Evolutionary conservation across 2,329 filamentous ascomycete genomes (phyloP).

Genomic region (Aquanectria penicillioides): DNA sequence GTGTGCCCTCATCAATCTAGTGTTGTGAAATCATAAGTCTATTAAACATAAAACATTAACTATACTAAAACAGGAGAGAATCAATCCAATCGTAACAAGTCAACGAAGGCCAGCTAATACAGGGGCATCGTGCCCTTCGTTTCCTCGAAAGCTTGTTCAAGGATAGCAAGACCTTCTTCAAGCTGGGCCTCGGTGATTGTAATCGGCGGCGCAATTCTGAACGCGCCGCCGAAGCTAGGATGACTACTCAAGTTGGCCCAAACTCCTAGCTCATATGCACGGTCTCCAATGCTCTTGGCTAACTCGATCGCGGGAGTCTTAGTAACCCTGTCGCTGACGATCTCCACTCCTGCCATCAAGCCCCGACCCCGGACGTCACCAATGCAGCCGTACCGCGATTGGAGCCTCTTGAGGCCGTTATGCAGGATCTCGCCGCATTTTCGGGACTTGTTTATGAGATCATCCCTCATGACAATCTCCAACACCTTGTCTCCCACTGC

Average conservation of each 20-base stretch:
- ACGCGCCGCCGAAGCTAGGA: conserved; percentile 64
- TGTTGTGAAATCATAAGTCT: no score
- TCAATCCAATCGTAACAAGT: no score
- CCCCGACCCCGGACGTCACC: conserved; percentile 70
- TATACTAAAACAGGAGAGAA: conserved; percentile 14
- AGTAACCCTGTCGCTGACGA: conserved; percentile 60
- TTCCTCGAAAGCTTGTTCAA: conserved; percentile 57
- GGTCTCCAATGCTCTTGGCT: conserved; percentile 57
- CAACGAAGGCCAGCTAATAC: background rate
- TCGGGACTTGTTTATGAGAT: conserved; percentile 57
- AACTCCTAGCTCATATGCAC: conserved; percentile 61
- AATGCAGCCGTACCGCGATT: conserved; percentile 66
- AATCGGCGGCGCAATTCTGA: conserved; percentile 69
- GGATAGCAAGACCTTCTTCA: conserved; percentile 60
- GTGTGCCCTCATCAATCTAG: no score
- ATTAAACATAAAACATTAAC: no score
- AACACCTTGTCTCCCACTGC: conserved; percentile 70
- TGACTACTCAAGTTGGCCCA: conserved; percentile 67
- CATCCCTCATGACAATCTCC: conserved; percentile 67
- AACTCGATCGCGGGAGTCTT: conserved; percentile 60
- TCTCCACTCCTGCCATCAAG: conserved; percentile 67
- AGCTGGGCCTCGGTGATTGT: conserved; percentile 63
- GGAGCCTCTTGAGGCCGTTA: conserved; percentile 56
- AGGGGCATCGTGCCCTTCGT: conserved; percentile 18
- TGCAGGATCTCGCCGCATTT: conserved; percentile 57